Conservation (phyloP, 2,329 filamentous ascomycete genomes). For the Calonectria crousiana region DNA sequence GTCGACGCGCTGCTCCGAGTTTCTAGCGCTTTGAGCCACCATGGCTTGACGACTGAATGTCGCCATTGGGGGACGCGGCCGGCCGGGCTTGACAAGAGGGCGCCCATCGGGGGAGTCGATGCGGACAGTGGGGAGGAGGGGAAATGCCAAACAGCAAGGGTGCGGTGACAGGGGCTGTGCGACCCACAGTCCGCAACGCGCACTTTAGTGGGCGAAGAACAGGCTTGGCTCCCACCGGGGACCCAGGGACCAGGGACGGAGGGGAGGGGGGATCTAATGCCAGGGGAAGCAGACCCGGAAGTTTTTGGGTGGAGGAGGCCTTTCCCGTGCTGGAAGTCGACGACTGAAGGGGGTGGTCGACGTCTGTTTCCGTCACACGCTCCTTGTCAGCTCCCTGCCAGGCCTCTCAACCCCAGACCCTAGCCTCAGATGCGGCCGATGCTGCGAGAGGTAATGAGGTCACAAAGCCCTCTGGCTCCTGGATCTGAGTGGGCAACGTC, state of each 20-base stretch:
- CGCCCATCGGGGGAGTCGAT: constrained; percentile 33
- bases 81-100: constrained; percentile 41
- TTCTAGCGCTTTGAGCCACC: constrained; percentile 33
- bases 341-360: constrained; percentile 26
- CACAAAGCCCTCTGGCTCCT: constrained; percentile 23
- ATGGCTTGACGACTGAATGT: constrained; percentile 29
- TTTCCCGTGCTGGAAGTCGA: constrained; percentile 20
- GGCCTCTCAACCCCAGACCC: constrained; percentile 31
- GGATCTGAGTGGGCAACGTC: constrained; percentile 19
- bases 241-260: constrained; percentile 28
- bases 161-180: constrained; percentile 24
- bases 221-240: constrained; percentile 10
- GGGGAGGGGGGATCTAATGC: constrained; percentile 32
- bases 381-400: constrained; percentile 14
- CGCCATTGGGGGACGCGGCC: constrained; percentile 37
- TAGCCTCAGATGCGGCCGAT: constrained; percentile 25
- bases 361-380: constrained; percentile 28
- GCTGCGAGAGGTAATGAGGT: constrained; percentile 17
- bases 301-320: constrained; percentile 36
- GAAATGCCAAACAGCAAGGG: constrained; percentile 32
- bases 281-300: constrained; percentile 40
- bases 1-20: constrained; percentile 32
- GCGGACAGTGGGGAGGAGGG: constrained; percentile 31
- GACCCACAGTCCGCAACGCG: constrained; percentile 36
- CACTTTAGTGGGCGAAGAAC: constrained; percentile 3